Percentiles rank a stretch among this genome's conserved stretches.
Evolutionary conservation across 2,329 filamentous ascomycete genomes (phyloP).

Genomic region (Microthyrium microscopicum): DNA sequence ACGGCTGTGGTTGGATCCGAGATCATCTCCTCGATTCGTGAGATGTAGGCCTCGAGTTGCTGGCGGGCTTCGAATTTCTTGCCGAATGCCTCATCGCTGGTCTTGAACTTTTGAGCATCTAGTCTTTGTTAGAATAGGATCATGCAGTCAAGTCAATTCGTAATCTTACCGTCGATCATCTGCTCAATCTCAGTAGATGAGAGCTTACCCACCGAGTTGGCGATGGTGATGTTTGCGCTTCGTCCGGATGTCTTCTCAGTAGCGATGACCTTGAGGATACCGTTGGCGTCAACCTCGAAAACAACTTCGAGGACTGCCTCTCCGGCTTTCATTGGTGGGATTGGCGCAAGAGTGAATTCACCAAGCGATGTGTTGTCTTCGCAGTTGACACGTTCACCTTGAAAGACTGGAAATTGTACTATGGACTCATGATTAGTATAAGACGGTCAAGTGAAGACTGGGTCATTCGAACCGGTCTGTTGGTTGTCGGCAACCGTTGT

Average conservation of each 20-base stretch:
- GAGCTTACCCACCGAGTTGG: conserved; percentile 98
- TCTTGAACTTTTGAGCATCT: conserved; percentile 99
- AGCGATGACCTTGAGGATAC: conserved; percentile 98
- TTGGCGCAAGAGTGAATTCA: conserved; percentile 90
- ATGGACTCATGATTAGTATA: too few relatives aligned
- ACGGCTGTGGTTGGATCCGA: conserved; percentile 90
- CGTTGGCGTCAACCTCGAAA: conserved; percentile 99
- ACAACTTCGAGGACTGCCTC: conserved; percentile 94
- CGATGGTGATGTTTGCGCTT: conserved; percentile 98
- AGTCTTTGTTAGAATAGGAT: conserved; percentile 21
- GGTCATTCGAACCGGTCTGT: conserved; percentile 40
- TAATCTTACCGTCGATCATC: conserved; percentile 94
- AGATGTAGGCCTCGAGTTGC: conserved; percentile 98
- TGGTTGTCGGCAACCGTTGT: conserved; percentile 65
- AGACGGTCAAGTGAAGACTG: conserved; percentile 42
- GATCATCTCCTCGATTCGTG: conserved; percentile 95
- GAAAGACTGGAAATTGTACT: conserved; percentile 9
- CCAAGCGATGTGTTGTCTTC: conserved; percentile 96
- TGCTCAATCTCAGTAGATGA: conserved; percentile 87
- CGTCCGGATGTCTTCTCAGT: conserved; percentile 98
- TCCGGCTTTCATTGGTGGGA: conserved; percentile 73
- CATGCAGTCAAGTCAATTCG: conserved; percentile 28
- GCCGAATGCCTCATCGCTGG: conserved; percentile 92
- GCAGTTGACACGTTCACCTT: conserved; percentile 83
- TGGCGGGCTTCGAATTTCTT: conserved; percentile 99